Conservation (phyloP, 2,329 filamentous ascomycete species). For the Aspergillus transmontanensis region DNA sequence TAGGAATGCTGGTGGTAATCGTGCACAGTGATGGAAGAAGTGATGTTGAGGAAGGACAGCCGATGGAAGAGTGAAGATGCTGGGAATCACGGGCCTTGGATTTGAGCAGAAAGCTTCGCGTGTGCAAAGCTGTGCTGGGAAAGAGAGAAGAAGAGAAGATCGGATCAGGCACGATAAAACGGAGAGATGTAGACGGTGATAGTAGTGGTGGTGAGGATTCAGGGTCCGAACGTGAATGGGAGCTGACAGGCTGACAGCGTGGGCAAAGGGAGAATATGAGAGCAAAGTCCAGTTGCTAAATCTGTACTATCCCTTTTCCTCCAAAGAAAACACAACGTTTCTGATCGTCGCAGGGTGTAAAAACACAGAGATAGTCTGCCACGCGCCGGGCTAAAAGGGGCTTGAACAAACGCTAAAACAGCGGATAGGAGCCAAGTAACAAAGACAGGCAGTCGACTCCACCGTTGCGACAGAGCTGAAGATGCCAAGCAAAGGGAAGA, state of each 20-base stretch:
- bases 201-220: slow-evolving; percentile 23
- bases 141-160: slow-evolving; percentile 21
- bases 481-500: slow-evolving; percentile 11
- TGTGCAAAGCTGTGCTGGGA: slow-evolving; percentile 26
- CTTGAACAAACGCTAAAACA: slow-evolving; percentile 4
- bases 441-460: not conserved
- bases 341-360: slow-evolving; percentile 8
- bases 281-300: slow-evolving; percentile 24
- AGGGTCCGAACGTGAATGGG: slow-evolving; percentile 25
- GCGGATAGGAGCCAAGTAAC: slow-evolving; percentile 2
- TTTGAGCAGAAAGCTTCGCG: slow-evolving; percentile 22
- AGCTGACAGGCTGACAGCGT: slow-evolving; percentile 23
- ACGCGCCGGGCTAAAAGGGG: slow-evolving; percentile 14
- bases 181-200: slow-evolving; percentile 25
- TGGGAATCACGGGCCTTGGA: slow-evolving; percentile 29
- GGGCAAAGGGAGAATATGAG: slow-evolving; percentile 20
- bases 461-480: slow-evolving; percentile 4
- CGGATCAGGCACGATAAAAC: slow-evolving; percentile 27
- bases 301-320: slow-evolving; percentile 21
- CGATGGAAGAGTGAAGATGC: slow-evolving; percentile 32
- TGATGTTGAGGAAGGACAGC: slow-evolving; percentile 39
- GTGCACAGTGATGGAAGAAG: slow-evolving; percentile 36
- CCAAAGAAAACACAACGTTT: slow-evolving; percentile 17
- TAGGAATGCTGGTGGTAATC: slow-evolving; percentile 29
- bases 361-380: slow-evolving; percentile 19